phyloP scores from a whole-genome alignment of 352 stramenopile species.

The Phytophthora boehmeriae region DNA sequence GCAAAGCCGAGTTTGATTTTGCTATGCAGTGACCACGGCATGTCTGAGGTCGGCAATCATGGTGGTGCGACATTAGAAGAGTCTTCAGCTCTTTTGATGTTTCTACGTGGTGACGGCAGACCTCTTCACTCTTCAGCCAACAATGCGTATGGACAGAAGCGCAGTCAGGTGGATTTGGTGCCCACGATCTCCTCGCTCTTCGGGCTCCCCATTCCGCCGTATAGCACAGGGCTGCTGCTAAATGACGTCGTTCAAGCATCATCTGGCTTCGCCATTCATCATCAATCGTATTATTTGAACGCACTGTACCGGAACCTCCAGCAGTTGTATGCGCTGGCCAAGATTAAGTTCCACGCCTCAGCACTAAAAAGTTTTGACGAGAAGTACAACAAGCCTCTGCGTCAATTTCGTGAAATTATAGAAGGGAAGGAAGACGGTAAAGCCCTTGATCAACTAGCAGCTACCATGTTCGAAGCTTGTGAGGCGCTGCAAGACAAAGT shows the following conservation, averaged over 20 bases:
- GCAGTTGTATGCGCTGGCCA: slow-evolving; percentile 57
- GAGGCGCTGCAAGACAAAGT: slow-evolving; percentile 56
- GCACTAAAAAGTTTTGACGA: slow-evolving; percentile 34
- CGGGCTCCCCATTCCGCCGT: slow-evolving; percentile 64
- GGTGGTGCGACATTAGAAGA: slow-evolving; percentile 86
- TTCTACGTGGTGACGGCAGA: slow-evolving; percentile 59
- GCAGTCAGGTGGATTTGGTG: slow-evolving; percentile 82
- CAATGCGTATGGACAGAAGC: slow-evolving; percentile 25
- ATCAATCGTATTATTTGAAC: slow-evolving; percentile 23
- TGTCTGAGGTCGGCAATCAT: slow-evolving; percentile 90
- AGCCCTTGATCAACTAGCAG: slow-evolving; percentile 11
- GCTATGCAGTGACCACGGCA: slow-evolving; percentile 88
- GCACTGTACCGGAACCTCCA: slow-evolving; percentile 65
- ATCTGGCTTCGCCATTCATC: slow-evolving; percentile 1
- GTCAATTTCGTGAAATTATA: slow-evolving; percentile 17
- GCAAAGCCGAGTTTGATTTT: slow-evolving; percentile 68
- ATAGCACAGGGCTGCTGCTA: slow-evolving; percentile 73
- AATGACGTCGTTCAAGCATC: slow-evolving; percentile 57
- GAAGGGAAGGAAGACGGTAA: neutral
- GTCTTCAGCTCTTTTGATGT: slow-evolving; percentile 82
- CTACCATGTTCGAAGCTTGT: slow-evolving; percentile 41
- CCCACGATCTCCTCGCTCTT: slow-evolving; percentile 83
- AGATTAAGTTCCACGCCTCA: slow-evolving; percentile 51
- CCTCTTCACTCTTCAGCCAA: slow-evolving; percentile 8
- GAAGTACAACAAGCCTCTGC: slow-evolving; percentile 31